Conservation (phyloP, 805 yeast genomes). For the Spathaspora boniae region DNA sequence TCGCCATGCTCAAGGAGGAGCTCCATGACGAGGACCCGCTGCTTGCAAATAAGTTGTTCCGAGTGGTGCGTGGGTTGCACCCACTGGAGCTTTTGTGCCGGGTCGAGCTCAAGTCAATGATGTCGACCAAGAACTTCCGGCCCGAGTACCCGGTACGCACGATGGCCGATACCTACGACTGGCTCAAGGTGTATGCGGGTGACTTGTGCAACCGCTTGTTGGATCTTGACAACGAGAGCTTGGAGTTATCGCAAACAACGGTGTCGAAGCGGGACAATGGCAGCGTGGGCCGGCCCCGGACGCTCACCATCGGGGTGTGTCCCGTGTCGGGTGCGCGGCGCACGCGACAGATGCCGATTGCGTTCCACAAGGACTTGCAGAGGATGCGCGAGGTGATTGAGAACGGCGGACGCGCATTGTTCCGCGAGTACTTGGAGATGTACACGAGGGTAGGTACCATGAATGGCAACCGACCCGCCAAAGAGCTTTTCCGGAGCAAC, state of each 20-base stretch:
- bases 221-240: slow-evolving; percentile 69
- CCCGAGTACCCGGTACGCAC: slow-evolving; percentile 48
- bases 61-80: slow-evolving; percentile 63
- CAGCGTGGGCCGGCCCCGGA: slow-evolving; percentile 49
- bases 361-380: slow-evolving; percentile 33
- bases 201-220: slow-evolving; percentile 68
- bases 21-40: slow-evolving; percentile 33
- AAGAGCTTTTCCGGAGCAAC: slow-evolving; percentile 15
- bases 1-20: slow-evolving; percentile 18
- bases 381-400: slow-evolving; percentile 29
- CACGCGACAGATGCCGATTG: slow-evolving; percentile 43
- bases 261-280: slow-evolving; percentile 19
- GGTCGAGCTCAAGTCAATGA: slow-evolving; percentile 78
- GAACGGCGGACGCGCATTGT: slow-evolving; percentile 31
- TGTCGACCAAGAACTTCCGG: slow-evolving; percentile 77
- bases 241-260: slow-evolving; percentile 23
- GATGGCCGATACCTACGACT: slow-evolving; percentile 57
- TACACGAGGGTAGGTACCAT: slow-evolving; percentile 18
- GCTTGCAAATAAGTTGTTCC: slow-evolving; percentile 53
- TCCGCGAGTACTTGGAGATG: slow-evolving; percentile 37
- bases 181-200: slow-evolving; percentile 82
- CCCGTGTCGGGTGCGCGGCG: slow-evolving; percentile 19
- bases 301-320: slow-evolving; percentile 41
- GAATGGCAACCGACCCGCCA: slow-evolving; percentile 18
- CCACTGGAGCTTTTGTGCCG: slow-evolving; percentile 53